Evolutionary conservation across 192 early-diverging fungal genomes (phyloP).

Genomic region (Dissophora ornata): DNA sequence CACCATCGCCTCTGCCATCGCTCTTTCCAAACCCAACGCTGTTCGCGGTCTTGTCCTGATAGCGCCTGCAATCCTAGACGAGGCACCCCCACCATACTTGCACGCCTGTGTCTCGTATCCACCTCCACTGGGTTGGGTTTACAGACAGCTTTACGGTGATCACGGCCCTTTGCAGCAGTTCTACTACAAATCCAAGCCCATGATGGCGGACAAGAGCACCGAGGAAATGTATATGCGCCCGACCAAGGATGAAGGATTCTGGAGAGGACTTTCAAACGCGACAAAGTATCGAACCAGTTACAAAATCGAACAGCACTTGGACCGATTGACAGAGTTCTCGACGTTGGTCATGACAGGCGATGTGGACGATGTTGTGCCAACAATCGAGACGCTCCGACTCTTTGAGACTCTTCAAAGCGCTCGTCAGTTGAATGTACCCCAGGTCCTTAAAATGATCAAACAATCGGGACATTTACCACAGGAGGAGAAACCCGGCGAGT

Average conservation of each 20-base stretch:
- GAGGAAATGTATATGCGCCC: slow-evolving; percentile 37
- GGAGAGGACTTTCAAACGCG: slow-evolving; percentile 33
- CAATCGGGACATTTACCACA: slow-evolving; percentile 40
- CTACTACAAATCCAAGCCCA: slow-evolving; percentile 34
- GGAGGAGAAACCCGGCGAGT: slow-evolving; percentile 31
- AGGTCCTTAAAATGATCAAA: slow-evolving; percentile 45
- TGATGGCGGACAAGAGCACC: slow-evolving; percentile 17
- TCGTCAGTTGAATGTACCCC: slow-evolving; percentile 23
- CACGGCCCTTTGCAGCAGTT: slow-evolving; percentile 34
- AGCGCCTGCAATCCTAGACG: slow-evolving; percentile 20
- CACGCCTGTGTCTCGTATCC: slow-evolving; percentile 39
- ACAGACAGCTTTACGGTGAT: slow-evolving; percentile 31
- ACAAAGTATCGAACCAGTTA: slow-evolving; percentile 19
- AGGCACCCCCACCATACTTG: slow-evolving; percentile 18
- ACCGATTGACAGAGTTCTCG: slow-evolving; percentile 27
- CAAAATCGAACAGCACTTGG: slow-evolving; percentile 21
- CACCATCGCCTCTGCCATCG: slow-evolving; percentile 28
- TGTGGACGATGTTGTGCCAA: slow-evolving; percentile 39
- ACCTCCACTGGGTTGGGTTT: slow-evolving; percentile 31
- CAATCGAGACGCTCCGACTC: slow-evolving; percentile 31
- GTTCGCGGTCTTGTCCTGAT: slow-evolving; percentile 29
- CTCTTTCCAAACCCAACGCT: slow-evolving; percentile 15
- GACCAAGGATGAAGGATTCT: slow-evolving; percentile 27
- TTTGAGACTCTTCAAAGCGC: slow-evolving; percentile 31
- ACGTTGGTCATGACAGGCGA: slow-evolving; percentile 46